phyloP scores from a whole-genome alignment of 116 monocot species.

The Dioscorea cayenensis region DNA sequence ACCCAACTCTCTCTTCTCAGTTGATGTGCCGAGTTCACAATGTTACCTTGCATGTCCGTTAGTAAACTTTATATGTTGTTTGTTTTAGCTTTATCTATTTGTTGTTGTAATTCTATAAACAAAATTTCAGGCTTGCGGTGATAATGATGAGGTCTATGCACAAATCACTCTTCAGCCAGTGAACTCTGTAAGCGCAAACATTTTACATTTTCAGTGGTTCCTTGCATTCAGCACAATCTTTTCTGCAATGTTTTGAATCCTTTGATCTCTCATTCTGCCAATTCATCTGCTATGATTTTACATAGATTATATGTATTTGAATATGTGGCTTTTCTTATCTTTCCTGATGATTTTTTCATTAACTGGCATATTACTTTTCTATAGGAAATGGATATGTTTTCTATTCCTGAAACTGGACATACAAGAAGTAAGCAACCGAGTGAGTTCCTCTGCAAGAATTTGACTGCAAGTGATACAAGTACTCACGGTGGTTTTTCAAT shows the following conservation, averaged over 20 bases:
- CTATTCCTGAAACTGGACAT: conserved; percentile 61
- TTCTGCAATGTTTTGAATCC: too few relatives aligned
- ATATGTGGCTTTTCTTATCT: background rate
- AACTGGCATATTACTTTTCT: background rate
- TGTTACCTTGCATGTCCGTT: conserved; percentile 79
- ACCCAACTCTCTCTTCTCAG: conserved; percentile 81
- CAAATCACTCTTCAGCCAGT: conserved; percentile 93
- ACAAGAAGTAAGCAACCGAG: conserved; percentile 73
- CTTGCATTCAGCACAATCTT: too few relatives aligned
- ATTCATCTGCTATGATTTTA: too few relatives aligned
- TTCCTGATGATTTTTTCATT: background rate
- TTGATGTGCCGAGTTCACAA: conserved; percentile 88
- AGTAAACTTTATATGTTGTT: background rate
- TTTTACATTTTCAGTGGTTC: background rate
- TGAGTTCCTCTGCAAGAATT: conserved; percentile 88
- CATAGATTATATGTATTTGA: background rate
- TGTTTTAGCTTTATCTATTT: background rate
- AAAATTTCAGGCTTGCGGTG: conserved; percentile 69
- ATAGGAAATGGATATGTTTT: conserved; percentile 75
- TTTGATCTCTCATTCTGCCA: too few relatives aligned
- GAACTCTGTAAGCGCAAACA: conserved; percentile 62
- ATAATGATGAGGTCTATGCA: conserved; percentile 93
- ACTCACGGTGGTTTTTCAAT: conserved; percentile 98
- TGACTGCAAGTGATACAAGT: conserved; percentile 95
- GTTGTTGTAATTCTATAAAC: background rate